Conservation (phyloP, 139 green algal genomes). For the Chlamydomonas sp. region DNA sequence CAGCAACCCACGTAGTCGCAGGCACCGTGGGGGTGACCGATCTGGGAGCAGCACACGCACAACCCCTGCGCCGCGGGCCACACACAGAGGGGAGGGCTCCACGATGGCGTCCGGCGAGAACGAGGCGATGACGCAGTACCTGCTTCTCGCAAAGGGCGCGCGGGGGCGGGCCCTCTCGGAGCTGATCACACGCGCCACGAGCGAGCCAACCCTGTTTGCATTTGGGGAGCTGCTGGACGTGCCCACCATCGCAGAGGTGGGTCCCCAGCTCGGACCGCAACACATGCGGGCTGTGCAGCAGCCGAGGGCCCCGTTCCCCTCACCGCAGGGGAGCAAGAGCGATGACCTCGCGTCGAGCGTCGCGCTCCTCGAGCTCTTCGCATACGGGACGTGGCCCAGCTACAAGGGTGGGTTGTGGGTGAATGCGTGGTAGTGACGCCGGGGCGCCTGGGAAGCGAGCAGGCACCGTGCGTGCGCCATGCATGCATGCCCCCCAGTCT, state of each 20-base stretch:
- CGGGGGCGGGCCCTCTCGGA: constrained; percentile 45
- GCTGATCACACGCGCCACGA: constrained; percentile 62
- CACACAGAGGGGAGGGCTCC: too few relatives aligned
- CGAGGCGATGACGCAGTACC: too few relatives aligned
- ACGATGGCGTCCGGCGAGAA: too few relatives aligned
- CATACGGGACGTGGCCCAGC: constrained; percentile 71
- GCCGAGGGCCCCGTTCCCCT: not conserved
- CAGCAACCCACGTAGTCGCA: too few relatives aligned
- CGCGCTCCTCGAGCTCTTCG: constrained; percentile 69
- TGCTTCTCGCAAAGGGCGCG: constrained; percentile 60
- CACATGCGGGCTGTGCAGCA: not conserved
- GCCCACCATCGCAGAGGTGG: constrained; percentile 62
- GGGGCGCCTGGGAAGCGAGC: not conserved
- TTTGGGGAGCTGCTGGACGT: constrained; percentile 84
- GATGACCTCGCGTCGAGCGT: constrained; percentile 25
- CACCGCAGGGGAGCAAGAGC: constrained; percentile 13
- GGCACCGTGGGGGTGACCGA: too few relatives aligned
- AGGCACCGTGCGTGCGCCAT: not conserved
- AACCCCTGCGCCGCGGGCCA: too few relatives aligned
- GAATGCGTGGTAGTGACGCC: not conserved
- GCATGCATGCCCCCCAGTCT: not conserved
- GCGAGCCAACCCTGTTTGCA: constrained; percentile 72
- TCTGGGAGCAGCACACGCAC: too few relatives aligned
- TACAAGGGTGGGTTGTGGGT: constrained; percentile 36
- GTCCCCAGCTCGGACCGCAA: not conserved